Evolutionary conservation across 768 basidiomycete species (phyloP).

Genomic region (Kwoniella bestiolae): DNA sequence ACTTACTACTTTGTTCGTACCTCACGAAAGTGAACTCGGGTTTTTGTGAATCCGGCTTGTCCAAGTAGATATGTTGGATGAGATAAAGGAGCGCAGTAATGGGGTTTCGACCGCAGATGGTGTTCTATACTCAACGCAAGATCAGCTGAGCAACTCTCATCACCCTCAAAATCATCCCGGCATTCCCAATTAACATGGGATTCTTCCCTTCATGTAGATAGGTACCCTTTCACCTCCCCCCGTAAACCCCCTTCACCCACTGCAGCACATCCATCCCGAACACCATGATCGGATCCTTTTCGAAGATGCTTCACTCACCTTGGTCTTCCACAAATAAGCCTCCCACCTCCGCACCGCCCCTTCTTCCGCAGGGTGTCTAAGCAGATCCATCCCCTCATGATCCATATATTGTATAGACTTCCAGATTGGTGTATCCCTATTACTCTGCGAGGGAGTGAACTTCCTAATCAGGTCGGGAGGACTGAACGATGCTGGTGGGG

Average conservation of each 20-base stretch:
- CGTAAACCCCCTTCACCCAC: too few species aligned
- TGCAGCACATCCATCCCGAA: too few species aligned
- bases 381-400: constrained; percentile 75
- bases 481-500: constrained; percentile 21
- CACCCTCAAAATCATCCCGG: too few species aligned
- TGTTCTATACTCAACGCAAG: constrained; percentile 70
- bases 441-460: constrained; percentile 17
- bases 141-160: constrained; percentile 4
- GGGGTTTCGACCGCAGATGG: constrained; percentile 95
- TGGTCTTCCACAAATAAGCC: constrained; percentile 53
- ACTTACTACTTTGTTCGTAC: constrained; percentile 90
- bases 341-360: constrained; percentile 47
- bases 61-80: constrained; percentile 63
- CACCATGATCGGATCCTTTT: too few species aligned
- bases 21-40: constrained; percentile 75
- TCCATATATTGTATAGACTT: constrained; percentile 82
- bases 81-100: constrained; percentile 90
- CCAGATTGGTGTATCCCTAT: constrained; percentile 67
- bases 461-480: constrained; percentile 35
- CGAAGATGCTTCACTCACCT: constrained; percentile 37
- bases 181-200: too few species aligned
- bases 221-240: too few species aligned
- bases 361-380: constrained; percentile 37
- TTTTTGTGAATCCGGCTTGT: constrained; percentile 34
- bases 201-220: too few species aligned